Evolutionary conservation across 2,329 filamentous ascomycete species (phyloP).

Genomic region (Coniosporium tulheliwenetii): DNA sequence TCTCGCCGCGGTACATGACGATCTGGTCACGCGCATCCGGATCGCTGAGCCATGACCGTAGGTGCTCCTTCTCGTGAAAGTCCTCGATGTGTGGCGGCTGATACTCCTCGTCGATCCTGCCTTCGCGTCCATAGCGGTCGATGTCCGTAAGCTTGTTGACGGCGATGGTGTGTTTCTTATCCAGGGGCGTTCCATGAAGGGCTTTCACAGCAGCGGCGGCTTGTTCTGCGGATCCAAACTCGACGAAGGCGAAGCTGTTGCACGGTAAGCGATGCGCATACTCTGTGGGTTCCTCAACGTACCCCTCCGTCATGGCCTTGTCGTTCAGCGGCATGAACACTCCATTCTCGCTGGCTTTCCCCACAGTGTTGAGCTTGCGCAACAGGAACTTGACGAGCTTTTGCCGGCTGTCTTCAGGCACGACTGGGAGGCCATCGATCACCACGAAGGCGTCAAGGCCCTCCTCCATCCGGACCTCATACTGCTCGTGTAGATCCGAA

Average conservation of each 20-base stretch:
- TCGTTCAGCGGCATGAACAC: slow-evolving; percentile 91
- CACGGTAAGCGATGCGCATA: slow-evolving; percentile 2
- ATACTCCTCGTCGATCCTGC: slow-evolving; percentile 85
- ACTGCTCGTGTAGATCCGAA: slow-evolving; percentile 76
- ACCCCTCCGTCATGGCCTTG: slow-evolving; percentile 67
- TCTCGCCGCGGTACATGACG: slow-evolving; percentile 81
- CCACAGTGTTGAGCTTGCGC: slow-evolving; percentile 79
- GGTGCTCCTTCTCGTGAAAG: slow-evolving; percentile 84
- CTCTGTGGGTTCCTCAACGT: slow-evolving; percentile 18
- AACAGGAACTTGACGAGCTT: slow-evolving; percentile 94
- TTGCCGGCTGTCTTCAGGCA: slow-evolving; percentile 77
- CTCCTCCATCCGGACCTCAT: slow-evolving; percentile 89
- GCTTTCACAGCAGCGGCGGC: slow-evolving; percentile 78
- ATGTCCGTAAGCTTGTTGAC: slow-evolving; percentile 99
- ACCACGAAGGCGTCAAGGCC: slow-evolving; percentile 95
- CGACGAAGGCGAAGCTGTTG: slow-evolving; percentile 82
- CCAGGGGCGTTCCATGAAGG: slow-evolving; percentile 72
- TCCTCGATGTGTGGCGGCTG: slow-evolving; percentile 63
- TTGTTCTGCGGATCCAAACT: slow-evolving; percentile 83
- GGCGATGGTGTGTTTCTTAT: slow-evolving; percentile 89
- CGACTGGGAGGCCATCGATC: slow-evolving; percentile 80
- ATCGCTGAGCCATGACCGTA: slow-evolving; percentile 86
- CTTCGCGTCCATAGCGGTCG: slow-evolving; percentile 88
- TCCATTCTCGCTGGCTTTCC: slow-evolving; percentile 70
- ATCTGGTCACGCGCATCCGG: slow-evolving; percentile 86